Base-by-base conservation (phyloP, 2,329 filamentous ascomycete genomes). In the Aureobasidium sp. region DNA sequence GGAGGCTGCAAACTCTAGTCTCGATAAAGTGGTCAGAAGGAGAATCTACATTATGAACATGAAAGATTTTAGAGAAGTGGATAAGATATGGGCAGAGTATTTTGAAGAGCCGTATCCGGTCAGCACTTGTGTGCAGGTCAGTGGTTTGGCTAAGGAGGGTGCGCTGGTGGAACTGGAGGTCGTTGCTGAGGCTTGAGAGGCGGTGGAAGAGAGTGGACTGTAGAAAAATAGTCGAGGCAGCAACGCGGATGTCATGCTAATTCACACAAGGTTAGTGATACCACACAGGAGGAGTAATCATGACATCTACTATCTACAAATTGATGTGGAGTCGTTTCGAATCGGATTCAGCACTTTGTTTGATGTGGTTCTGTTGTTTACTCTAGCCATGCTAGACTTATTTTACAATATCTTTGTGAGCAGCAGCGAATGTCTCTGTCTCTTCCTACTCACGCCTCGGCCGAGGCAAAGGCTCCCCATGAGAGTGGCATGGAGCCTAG, bases 101-200 rank as follows among this genome's bases (percentile, higher is more conserved):
- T 60, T 66, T 4, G 52, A 37, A 2, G 60, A 58, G 46, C 64
- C 64, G 29, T 63, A 36, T 32, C 64, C 66, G 6, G 66, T 67
- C 15, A 67, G 66, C 48, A 67, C 64, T 9, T 66, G 64, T 48
- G 63, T 67, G 39, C 66, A 66, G 61, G 57, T 67, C 26, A 51
- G 53, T 27, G 66, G 61, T 15, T 57, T 67, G 46, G 65, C 65
- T 10, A 67, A 67, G 41, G 64, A 67, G 39, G 65, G 65, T 2
- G 66, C 63, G 12, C 58, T 66, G 63, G 66, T 67, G 0, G 64
- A 67, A 44, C 57, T 67, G 36, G 66, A 67, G 53, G 66, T 67
- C 39, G 60, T 62, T 29, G 65, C 66, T 15, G 63, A 65, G 39
- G 59, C 23, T 39, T 62, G 41, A 56, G 12, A 20, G 20, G 20